Evolutionary conservation across 2,329 filamentous ascomycete species (phyloP).

Genomic region (Cladophialophora psammophila): DNA sequence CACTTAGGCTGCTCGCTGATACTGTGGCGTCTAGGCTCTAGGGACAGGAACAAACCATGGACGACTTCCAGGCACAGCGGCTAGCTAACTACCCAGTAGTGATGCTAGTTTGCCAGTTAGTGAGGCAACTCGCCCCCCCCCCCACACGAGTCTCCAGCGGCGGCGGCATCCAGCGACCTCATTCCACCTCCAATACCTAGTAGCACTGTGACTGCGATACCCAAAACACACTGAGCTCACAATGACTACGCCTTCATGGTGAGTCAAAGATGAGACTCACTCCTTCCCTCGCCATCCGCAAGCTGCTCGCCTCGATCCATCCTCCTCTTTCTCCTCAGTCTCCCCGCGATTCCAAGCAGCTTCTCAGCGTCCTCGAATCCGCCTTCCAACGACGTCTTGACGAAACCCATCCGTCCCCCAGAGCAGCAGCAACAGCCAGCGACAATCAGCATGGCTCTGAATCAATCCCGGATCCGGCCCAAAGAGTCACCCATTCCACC

Average conservation of each 20-base stretch:
- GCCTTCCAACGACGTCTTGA: slow-evolving; percentile 71
- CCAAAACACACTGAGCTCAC: neutral
- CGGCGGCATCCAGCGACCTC: neutral
- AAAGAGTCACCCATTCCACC: slow-evolving; percentile 31
- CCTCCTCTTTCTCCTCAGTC: slow-evolving; percentile 58
- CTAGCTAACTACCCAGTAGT: neutral
- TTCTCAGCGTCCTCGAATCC: slow-evolving; percentile 66
- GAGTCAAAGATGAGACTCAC: slow-evolving; percentile 59
- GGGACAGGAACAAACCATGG: neutral
- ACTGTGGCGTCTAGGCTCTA: neutral
- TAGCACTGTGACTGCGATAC: neutral
- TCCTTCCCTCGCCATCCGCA: slow-evolving; percentile 55
- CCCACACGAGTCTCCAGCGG: neutral
- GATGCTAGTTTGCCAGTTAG: neutral
- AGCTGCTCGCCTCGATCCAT: slow-evolving; percentile 62
- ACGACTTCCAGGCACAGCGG: neutral
- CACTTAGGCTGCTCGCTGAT: neutral
- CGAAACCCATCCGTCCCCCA: slow-evolving; percentile 59
- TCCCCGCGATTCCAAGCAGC: slow-evolving; percentile 64
- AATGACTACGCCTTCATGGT: slow-evolving; percentile 3
- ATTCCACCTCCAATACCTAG: neutral
- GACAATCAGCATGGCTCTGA: slow-evolving; percentile 33
- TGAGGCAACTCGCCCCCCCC: slow-evolving; percentile 1
- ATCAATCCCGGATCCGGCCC: slow-evolving; percentile 32
- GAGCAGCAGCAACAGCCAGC: slow-evolving; percentile 35